These are phyloP conservation scores for Luzula sylvatica DNA, from an alignment of 176 grass and related monocot genomes.

Conservation along the genomic window DNA sequence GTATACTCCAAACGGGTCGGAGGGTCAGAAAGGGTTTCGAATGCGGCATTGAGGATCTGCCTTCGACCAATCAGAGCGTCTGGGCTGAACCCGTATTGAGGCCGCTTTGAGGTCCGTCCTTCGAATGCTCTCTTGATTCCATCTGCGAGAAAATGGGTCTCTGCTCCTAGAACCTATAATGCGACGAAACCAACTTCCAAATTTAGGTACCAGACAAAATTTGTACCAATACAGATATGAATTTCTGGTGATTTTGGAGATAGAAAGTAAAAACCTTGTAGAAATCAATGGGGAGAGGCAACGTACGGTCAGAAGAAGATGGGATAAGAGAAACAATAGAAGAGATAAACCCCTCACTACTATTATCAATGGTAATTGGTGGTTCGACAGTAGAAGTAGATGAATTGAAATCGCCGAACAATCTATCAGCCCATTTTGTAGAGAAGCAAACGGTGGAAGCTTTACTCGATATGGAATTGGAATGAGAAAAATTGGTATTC, in stretches of 20 bases:
- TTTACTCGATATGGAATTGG: background rate
- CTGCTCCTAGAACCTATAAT: slow-evolving; percentile 62
- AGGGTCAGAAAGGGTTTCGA: slow-evolving; percentile 48
- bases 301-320: slow-evolving; percentile 32
- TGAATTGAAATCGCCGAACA: slow-evolving; percentile 79
- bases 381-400: slow-evolving; percentile 28
- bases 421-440: slow-evolving; percentile 89
- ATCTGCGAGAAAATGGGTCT: slow-evolving; percentile 67
- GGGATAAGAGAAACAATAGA: slow-evolving; percentile 52
- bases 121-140: slow-evolving; percentile 71
- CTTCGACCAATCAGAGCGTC: slow-evolving; percentile 60
- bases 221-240: too few species aligned
- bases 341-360: slow-evolving; percentile 3
- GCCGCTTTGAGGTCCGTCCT: slow-evolving; percentile 51
- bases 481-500: background rate
- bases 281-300: slow-evolving; percentile 68
- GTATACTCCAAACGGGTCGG: slow-evolving; percentile 55
- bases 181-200: background rate
- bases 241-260: too few species aligned
- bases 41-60: slow-evolving; percentile 63
- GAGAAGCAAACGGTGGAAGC: slow-evolving; percentile 38
- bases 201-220: too few species aligned
- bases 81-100: slow-evolving; percentile 55
- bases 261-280: slow-evolving; percentile 66
- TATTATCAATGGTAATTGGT: slow-evolving; percentile 13